Evolutionary conservation across 352 stramenopile species (phyloP).

Genomic region (Peronospora belbahrii): DNA sequence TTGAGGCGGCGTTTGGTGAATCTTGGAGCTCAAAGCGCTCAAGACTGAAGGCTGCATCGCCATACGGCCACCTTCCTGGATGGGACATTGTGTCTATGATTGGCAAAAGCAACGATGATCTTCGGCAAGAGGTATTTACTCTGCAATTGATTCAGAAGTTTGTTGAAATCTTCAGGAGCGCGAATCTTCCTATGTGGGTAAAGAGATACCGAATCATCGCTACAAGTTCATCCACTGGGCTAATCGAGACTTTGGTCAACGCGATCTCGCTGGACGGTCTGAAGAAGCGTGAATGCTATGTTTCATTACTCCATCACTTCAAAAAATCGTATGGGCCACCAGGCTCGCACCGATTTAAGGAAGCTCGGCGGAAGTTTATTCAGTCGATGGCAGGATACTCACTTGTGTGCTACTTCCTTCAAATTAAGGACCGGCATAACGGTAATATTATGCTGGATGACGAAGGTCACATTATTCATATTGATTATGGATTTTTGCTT

Average conservation of each 20-base stretch:
- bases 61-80: conserved; percentile 79
- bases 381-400: conserved; percentile 96
- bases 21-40: conserved; percentile 92
- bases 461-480: conserved; percentile 97
- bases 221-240: conserved; percentile 90
- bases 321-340: conserved; percentile 90
- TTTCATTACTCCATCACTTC: conserved; percentile 93
- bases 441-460: conserved; percentile 99
- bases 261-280: conserved; percentile 96
- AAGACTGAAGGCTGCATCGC: conserved; percentile 81
- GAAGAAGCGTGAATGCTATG: conserved; percentile 94
- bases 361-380: conserved; percentile 94
- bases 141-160: conserved; percentile 98
- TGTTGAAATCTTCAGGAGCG: conserved; percentile 93
- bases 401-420: conserved; percentile 96
- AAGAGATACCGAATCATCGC: conserved; percentile 96
- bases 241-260: conserved; percentile 97
- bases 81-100: conserved; percentile 96
- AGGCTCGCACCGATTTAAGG: conserved; percentile 81
- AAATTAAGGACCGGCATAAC: conserved; percentile 99
- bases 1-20: conserved; percentile 91
- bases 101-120: conserved; percentile 98
- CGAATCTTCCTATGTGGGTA: conserved; percentile 92
- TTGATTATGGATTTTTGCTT: conserved; percentile 99
- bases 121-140: conserved; percentile 98